These are phyloP conservation scores for Lanmaoa rubissima DNA, from an alignment of 768 basidiomycete species.

Conservation along the genomic window DNA sequence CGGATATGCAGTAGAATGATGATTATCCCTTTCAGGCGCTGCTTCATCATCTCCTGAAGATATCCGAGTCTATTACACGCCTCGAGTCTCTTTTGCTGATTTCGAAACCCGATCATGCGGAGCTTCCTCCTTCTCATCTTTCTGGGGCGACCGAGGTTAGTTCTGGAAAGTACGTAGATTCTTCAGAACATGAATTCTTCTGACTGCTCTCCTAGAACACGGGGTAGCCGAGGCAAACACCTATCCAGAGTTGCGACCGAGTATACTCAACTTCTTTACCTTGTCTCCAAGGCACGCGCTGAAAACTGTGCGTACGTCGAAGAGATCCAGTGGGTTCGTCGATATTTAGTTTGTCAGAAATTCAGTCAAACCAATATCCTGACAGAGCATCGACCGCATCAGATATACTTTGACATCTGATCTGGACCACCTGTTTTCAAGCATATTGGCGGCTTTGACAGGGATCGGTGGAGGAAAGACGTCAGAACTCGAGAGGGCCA, in stretches of 20 bases:
- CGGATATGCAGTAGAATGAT: not conserved
- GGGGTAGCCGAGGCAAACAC: slow-evolving; percentile 72
- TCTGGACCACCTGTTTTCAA: slow-evolving; percentile 77
- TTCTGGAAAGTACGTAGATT: slow-evolving; percentile 35
- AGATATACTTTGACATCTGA: slow-evolving; percentile 83
- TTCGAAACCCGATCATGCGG: slow-evolving; percentile 43
- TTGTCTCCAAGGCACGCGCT: slow-evolving; percentile 73
- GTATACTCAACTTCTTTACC: slow-evolving; percentile 90
- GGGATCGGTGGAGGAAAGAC: slow-evolving; percentile 47
- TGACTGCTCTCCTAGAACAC: slow-evolving; percentile 41
- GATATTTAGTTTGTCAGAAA: slow-evolving; percentile 14
- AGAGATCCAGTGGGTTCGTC: slow-evolving; percentile 80
- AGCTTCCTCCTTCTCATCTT: slow-evolving; percentile 32
- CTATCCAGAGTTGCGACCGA: slow-evolving; percentile 83
- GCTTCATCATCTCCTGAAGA: slow-evolving; percentile 83
- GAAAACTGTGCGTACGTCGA: slow-evolving; percentile 80
- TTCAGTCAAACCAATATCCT: slow-evolving; percentile 8
- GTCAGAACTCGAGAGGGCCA: slow-evolving; percentile 64
- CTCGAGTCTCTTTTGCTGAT: slow-evolving; percentile 82
- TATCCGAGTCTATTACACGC: slow-evolving; percentile 87
- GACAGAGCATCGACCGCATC: slow-evolving; percentile 79
- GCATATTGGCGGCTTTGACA: slow-evolving; percentile 52
- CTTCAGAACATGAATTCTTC: not conserved
- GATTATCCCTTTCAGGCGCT: slow-evolving; percentile 52
- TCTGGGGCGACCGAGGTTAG: slow-evolving; percentile 27